phyloP scores from a whole-genome alignment of 2,329 filamentous ascomycete species.

The Colletotrichum karsti region DNA sequence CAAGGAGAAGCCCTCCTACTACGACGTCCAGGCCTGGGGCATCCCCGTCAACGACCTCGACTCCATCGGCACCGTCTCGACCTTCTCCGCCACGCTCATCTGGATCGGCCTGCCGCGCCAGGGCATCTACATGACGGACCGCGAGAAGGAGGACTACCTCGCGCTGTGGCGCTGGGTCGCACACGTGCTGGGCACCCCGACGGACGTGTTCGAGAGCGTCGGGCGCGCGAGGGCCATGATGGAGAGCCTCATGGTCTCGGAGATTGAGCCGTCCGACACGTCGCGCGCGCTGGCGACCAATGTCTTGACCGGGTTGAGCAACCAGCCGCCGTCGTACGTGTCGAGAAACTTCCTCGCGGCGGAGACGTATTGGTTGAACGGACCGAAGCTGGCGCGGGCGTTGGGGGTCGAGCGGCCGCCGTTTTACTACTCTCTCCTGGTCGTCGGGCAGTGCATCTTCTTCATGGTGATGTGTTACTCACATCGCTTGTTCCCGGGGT shows the following conservation, averaged over 20 bases:
- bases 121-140: conserved; percentile 69
- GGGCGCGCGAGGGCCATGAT: conserved; percentile 67
- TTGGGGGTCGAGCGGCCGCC: conserved; percentile 66
- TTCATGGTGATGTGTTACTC: conserved; percentile 65
- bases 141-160: conserved; percentile 75
- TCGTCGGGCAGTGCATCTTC: conserved; percentile 72
- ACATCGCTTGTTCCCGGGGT: conserved; percentile 43
- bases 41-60: conserved; percentile 81
- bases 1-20: conserved; percentile 64
- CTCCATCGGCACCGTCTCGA: conserved; percentile 74
- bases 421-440: conserved; percentile 66
- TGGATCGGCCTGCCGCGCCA: conserved; percentile 77
- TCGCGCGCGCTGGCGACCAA: conserved; percentile 76
- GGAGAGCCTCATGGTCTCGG: conserved; percentile 72
- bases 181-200: conserved; percentile 75
- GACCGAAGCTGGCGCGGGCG: conserved; percentile 66
- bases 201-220: conserved; percentile 65
- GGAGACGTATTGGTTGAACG: conserved; percentile 75
- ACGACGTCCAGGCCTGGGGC: conserved; percentile 64
- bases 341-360: conserved; percentile 74
- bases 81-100: conserved; percentile 74
- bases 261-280: conserved; percentile 71
- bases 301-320: conserved; percentile 74
- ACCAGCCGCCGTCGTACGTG: conserved; percentile 71
- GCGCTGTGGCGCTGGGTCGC: conserved; percentile 81